Conservation (phyloP, 2,329 filamentous ascomycete genomes). For the Penicillium sp. region DNA sequence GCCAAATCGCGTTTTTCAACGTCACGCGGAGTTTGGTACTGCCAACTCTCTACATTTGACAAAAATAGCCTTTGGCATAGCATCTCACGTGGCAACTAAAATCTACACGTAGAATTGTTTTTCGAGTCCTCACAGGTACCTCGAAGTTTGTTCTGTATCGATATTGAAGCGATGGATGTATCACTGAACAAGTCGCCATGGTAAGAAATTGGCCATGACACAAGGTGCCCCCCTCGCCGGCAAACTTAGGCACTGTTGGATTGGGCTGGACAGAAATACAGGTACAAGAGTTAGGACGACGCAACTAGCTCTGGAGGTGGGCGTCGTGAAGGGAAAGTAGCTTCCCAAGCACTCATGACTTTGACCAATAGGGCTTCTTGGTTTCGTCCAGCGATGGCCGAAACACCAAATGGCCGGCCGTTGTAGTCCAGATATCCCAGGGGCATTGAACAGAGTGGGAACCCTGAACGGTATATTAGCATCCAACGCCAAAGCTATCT, state of each 20-base stretch:
- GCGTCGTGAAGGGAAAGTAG: constrained; percentile 9
- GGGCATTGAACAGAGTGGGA: constrained; percentile 12
- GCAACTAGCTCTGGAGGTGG: neutral
- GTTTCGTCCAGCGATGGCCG: constrained; percentile 8
- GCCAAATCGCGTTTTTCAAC: neutral
- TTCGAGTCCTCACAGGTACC: neutral
- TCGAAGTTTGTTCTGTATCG: neutral
- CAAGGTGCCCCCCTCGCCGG: too few species aligned
- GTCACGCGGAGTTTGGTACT: neutral
- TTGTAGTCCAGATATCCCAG: constrained; percentile 15
- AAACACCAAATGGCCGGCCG: constrained; percentile 12
- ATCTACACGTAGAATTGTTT: neutral
- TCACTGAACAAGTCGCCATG: neutral
- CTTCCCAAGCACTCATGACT: constrained; percentile 17
- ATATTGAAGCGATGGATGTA: neutral
- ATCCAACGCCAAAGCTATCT: neutral
- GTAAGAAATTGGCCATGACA: too few species aligned
- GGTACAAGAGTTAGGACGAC: neutral
- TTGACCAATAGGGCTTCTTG: constrained; percentile 12
- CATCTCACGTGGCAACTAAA: neutral
- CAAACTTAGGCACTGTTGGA: too few species aligned
- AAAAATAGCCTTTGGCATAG: too few species aligned
- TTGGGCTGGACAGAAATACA: too few species aligned
- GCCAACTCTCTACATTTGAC: neutral
- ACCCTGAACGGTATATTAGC: constrained; percentile 4